These are phyloP conservation scores for Ilex aquifolium DNA, from an alignment of 257 asterid species.

Conservation along the genomic window DNA sequence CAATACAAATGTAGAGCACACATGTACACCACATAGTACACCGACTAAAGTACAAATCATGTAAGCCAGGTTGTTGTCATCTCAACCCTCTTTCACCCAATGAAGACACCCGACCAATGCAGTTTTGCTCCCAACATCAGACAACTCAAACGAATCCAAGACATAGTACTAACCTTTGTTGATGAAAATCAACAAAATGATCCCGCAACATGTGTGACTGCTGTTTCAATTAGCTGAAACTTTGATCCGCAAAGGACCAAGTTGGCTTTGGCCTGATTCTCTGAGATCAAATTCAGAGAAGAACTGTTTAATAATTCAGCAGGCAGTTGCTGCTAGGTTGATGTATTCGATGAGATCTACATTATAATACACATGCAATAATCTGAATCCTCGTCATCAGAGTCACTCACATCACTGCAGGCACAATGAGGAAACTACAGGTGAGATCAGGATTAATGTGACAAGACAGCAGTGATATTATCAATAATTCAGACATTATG, in stretches of 20 bases:
- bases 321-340: background rate
- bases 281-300: background rate
- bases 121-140: background rate
- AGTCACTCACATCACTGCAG: slow-evolving; percentile 65
- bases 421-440: slow-evolving; percentile 9
- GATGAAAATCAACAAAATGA: background rate
- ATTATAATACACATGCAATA: slow-evolving; percentile 70
- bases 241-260: background rate
- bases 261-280: background rate
- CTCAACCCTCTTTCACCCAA: background rate
- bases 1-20: too few species aligned
- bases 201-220: background rate
- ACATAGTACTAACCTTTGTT: too few species aligned
- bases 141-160: background rate
- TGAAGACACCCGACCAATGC: background rate
- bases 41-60: too few species aligned
- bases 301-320: background rate
- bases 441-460: background rate
- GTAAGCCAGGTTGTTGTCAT: background rate
- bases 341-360: slow-evolving; percentile 34
- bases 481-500: background rate
- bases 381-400: slow-evolving; percentile 73
- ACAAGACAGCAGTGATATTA: background rate
- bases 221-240: too few species aligned
- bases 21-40: too few species aligned